These are phyloP conservation scores for Pseudogymnoascus sp. DNA, from an alignment of 2,329 filamentous ascomycete genomes.

Conservation along the genomic window DNA sequence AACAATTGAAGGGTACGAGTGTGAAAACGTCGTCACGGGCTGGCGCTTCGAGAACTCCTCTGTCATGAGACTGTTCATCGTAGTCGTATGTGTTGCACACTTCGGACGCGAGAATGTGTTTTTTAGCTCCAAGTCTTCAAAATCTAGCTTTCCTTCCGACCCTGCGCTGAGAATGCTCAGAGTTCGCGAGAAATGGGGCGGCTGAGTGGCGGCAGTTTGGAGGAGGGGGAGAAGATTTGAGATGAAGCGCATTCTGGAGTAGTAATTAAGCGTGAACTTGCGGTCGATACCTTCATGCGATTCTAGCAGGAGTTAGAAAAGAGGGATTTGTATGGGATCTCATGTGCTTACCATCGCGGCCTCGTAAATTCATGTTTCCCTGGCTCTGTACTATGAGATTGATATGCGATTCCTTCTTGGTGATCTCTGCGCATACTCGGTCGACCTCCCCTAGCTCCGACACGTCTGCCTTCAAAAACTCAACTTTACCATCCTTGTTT, in stretches of 20 bases:
- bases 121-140: conserved; percentile 34
- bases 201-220: conserved; percentile 22
- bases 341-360: conserved; percentile 19
- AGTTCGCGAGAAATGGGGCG: conserved; percentile 42
- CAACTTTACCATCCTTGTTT: conserved; percentile 38
- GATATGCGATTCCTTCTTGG: conserved; percentile 41
- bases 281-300: conserved; percentile 23
- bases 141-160: conserved; percentile 43
- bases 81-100: conserved; percentile 22
- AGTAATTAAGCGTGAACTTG: conserved; percentile 35
- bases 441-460: conserved; percentile 42
- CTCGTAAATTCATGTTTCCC: conserved; percentile 35
- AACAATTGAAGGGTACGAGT: conserved; percentile 41
- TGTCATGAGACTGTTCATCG: conserved; percentile 40
- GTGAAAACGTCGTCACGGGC: conserved; percentile 41
- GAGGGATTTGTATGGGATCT: neutral
- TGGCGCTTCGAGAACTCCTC: conserved; percentile 41
- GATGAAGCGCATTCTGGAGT: conserved; percentile 50
- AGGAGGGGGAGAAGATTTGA: conserved; percentile 51
- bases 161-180: conserved; percentile 47
- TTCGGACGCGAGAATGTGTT: conserved; percentile 16
- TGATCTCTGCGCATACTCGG: conserved; percentile 42
- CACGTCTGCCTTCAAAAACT: conserved; percentile 41
- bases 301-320: conserved; percentile 15
- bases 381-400: conserved; percentile 49